A percentile compares a stretch with the other conserved stretches of the same genome.
Conservation (phyloP, 164 flowering plant species). For the Vitis riparia region DNA sequence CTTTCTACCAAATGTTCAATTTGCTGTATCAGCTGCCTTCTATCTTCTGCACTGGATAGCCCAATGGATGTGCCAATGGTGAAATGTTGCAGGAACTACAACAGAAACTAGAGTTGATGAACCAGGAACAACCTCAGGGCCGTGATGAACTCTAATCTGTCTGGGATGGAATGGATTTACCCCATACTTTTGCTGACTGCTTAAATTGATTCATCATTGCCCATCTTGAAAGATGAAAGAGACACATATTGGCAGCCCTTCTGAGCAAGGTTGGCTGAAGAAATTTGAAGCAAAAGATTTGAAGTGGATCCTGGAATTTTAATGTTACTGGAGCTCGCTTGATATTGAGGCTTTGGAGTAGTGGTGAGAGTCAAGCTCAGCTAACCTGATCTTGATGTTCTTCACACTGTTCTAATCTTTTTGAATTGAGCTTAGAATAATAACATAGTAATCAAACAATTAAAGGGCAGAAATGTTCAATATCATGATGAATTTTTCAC, state of each 20-base stretch:
- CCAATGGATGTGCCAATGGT: neutral
- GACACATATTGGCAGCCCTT: neutral
- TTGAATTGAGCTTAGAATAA: neutral
- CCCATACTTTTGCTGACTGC: slow-evolving; percentile 5
- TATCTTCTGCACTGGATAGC: neutral
- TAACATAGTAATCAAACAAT: neutral
- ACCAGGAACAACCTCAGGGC: slow-evolving; percentile 46
- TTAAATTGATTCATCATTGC: neutral
- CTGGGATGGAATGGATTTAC: neutral
- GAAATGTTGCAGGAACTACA: slow-evolving; percentile 64
- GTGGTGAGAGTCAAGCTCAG: neutral
- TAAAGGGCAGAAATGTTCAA: neutral
- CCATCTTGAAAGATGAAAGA: neutral
- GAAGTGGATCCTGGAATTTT: slow-evolving; percentile 12
- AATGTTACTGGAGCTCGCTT: slow-evolving; percentile 4
- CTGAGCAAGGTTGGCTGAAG: slow-evolving; percentile 1
- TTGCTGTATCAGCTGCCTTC: neutral
- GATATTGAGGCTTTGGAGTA: neutral
- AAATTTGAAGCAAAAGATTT: neutral
- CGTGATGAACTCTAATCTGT: slow-evolving; percentile 63
- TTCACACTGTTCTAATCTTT: neutral
- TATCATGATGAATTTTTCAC: neutral
- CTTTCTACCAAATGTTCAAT: neutral
- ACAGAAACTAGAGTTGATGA: slow-evolving; percentile 65
- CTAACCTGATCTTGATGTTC: neutral